Percentiles rank a stretch among this genome's conserved stretches.
These are phyloP conservation scores for Triangularia verruculosa DNA, from an alignment of 2,329 filamentous ascomycete species.

Conservation along the genomic window DNA sequence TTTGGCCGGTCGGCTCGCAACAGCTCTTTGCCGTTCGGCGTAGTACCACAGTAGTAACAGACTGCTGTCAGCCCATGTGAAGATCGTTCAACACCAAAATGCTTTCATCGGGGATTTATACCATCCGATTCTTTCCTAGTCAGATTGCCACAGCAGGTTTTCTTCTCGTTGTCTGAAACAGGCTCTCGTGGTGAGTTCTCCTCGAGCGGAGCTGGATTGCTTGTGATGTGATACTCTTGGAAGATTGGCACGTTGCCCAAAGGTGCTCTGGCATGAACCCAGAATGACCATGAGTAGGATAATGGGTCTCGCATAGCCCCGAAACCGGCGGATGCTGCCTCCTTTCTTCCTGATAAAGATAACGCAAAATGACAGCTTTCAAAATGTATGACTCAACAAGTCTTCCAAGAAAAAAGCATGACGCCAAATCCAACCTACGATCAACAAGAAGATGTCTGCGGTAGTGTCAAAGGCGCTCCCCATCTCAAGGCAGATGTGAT, in stretches of 20 bases:
- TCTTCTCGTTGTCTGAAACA: not conserved
- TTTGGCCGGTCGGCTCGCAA: not conserved
- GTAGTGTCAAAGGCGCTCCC: not conserved
- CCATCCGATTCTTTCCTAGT: not conserved
- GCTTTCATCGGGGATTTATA: not conserved
- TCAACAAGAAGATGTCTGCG: not conserved
- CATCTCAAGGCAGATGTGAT: not conserved
- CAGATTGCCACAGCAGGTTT: not conserved
- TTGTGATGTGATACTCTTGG: not conserved
- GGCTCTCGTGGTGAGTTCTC: not conserved
- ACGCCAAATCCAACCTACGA: not conserved
- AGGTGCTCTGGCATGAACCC: not conserved
- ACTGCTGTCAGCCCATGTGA: not conserved
- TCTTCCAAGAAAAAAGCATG: not conserved
- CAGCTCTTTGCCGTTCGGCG: not conserved
- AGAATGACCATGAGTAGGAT: no score
- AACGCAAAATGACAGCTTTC: not conserved
- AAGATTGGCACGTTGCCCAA: not conserved
- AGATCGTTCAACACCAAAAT: not conserved
- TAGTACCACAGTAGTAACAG: not conserved
- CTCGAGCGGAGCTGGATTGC: not conserved
- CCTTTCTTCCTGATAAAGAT: not conserved
- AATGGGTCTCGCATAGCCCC: no score
- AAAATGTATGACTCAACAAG: no score
- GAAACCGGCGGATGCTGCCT: not conserved